Evolutionary conservation across 345 rosid genomes (phyloP).

Genomic region (Lumnitzera racemosa): DNA sequence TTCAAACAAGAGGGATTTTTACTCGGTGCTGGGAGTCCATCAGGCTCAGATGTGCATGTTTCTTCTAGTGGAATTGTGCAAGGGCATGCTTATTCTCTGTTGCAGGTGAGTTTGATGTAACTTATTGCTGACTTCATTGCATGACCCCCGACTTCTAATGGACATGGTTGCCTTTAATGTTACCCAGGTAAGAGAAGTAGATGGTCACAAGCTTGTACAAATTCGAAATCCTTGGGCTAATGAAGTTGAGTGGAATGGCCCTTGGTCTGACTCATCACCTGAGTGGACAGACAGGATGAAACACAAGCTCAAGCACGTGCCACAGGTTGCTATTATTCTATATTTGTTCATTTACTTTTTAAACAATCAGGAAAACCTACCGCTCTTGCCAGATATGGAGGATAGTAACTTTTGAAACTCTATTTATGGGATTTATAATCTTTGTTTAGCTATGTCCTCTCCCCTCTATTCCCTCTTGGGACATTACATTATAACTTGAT

Average conservation of each 20-base stretch:
- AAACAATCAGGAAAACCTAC: not conserved
- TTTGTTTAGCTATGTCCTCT: not conserved
- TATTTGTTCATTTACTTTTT: not conserved
- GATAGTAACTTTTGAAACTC: not conserved
- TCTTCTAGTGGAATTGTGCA: constrained; percentile 99
- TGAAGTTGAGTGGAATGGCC: constrained; percentile 99
- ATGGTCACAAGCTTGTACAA: constrained; percentile 97
- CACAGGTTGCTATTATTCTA: constrained; percentile 49
- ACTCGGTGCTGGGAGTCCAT: constrained; percentile 99
- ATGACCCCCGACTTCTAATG: not conserved
- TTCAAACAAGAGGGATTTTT: constrained; percentile 97
- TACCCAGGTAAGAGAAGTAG: constrained; percentile 92
- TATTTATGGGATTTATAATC: not conserved
- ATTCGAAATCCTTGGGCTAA: constrained; percentile 99
- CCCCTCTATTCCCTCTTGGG: constrained; percentile 1
- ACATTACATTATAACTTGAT: constrained; percentile 1
- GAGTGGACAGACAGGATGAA: constrained; percentile 98
- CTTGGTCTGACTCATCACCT: constrained; percentile 94
- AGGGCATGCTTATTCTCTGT: constrained; percentile 96
- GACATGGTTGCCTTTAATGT: not conserved
- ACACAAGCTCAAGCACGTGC: constrained; percentile 89
- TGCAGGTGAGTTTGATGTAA: constrained; percentile 52
- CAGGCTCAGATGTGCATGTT: constrained; percentile 97
- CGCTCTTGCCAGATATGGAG: not conserved
- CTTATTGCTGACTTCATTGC: not conserved